A percentile compares a stretch with the other conserved stretches of the same genome.
These are phyloP conservation scores for Gaultheria prostrata DNA, from an alignment of 148 eudicot genomes.

Conservation along the genomic window DNA sequence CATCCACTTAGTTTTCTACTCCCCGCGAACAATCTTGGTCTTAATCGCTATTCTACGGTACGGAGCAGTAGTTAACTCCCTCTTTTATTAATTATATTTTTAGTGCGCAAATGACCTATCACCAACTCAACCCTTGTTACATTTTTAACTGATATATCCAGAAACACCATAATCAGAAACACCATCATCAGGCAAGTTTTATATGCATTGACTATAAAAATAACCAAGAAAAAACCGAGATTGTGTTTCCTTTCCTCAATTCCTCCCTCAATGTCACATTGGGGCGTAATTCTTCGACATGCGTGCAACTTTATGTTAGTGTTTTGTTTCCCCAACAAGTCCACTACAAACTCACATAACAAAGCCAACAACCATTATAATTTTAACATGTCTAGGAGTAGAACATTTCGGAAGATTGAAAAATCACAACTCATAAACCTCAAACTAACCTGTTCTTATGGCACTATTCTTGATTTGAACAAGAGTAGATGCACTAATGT, in stretches of 20 bases:
- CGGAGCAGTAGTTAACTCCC: too few relatives aligned
- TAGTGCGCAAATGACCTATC: too few relatives aligned
- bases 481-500: conserved; percentile 64
- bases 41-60: too few relatives aligned
- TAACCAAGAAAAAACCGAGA: background rate
- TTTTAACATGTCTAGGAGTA: background rate
- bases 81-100: too few relatives aligned
- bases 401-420: background rate
- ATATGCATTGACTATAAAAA: background rate
- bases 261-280: background rate
- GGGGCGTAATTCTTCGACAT: background rate
- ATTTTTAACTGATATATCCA: background rate
- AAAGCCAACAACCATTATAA: background rate
- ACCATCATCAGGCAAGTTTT: conserved; percentile 2
- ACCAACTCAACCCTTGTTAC: background rate
- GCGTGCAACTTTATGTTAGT: background rate
- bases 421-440: background rate
- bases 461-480: conserved; percentile 50
- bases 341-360: background rate
- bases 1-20: too few relatives aligned
- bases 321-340: background rate
- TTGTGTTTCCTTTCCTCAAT: background rate
- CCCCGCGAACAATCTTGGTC: too few relatives aligned
- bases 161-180: too few relatives aligned
- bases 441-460: conserved; percentile 63